These are phyloP conservation scores for Diddensiella santjacobensis DNA, from an alignment of 805 yeast species.

Conservation along the genomic window DNA sequence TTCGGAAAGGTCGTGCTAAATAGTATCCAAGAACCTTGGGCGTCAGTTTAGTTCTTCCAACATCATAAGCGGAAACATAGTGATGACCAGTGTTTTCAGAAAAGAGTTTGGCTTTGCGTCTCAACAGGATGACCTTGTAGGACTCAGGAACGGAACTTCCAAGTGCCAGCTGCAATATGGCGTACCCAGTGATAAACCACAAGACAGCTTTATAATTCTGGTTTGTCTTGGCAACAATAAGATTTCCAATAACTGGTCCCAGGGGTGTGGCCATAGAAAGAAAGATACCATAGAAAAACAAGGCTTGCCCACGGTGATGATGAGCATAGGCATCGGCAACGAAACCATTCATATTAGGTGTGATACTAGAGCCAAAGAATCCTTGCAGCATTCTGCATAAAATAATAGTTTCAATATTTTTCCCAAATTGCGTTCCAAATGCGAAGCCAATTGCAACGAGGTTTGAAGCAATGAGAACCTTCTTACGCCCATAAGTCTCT, in stretches of 20 bases:
- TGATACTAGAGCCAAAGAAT: conserved; percentile 69
- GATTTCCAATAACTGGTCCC: conserved; percentile 54
- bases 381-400: conserved; percentile 73
- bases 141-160: conserved; percentile 42
- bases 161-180: conserved; percentile 48
- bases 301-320: conserved; percentile 59
- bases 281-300: conserved; percentile 72
- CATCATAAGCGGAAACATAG: background rate
- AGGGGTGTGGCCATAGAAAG: conserved; percentile 64
- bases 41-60: conserved; percentile 22
- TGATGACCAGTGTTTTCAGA: conserved; percentile 29
- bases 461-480: conserved; percentile 53
- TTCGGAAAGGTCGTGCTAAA: conserved; percentile 44
- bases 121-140: conserved; percentile 37
- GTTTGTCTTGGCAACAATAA: conserved; percentile 44
- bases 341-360: conserved; percentile 81
- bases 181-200: conserved; percentile 65
- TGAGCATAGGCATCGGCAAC: conserved; percentile 65
- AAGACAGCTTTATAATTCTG: conserved; percentile 67
- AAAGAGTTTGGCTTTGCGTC: conserved; percentile 6
- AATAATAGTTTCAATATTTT: conserved; percentile 32
- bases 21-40: background rate
- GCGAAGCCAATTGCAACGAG: conserved; percentile 44
- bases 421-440: conserved; percentile 44
- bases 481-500: conserved; percentile 63